Conservation (phyloP, 495 filamentous ascomycete species). For the Neurospora discreta region DNA sequence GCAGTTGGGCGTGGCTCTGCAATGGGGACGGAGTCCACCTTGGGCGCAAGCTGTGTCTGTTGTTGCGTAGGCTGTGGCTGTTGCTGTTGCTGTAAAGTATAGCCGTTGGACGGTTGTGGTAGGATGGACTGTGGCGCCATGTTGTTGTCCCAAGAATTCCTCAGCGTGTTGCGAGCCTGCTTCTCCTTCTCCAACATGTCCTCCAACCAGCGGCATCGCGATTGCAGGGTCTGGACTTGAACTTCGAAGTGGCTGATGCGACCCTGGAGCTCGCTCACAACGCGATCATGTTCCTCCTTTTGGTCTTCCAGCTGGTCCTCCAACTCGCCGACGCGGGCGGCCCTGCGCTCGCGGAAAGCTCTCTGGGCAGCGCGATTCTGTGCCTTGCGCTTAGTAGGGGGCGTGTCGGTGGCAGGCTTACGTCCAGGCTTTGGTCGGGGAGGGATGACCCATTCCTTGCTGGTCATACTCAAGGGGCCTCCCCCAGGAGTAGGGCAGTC, state of each 20-base stretch:
- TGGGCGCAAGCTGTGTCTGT: background rate
- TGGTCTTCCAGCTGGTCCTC: conserved; percentile 70
- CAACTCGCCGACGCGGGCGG: conserved; percentile 72
- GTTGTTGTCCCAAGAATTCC: conserved; percentile 10
- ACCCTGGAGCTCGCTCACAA: conserved; percentile 34
- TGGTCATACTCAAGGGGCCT: conserved; percentile 44
- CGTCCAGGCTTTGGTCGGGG: conserved; percentile 86
- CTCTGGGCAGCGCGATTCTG: conserved; percentile 91
- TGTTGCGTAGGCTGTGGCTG: background rate
- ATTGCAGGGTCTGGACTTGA: conserved; percentile 34
- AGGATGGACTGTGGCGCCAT: conserved; percentile 1
- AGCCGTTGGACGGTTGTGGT: background rate
- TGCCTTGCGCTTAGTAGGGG: conserved; percentile 82
- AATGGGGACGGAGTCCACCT: background rate
- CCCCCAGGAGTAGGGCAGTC: conserved; percentile 13
- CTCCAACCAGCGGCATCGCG: conserved; percentile 31
- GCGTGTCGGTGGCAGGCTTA: conserved; percentile 84
- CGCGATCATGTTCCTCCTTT: conserved; percentile 35
- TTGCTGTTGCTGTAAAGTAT: conserved; percentile 7
- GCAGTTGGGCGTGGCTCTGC: conserved; percentile 19
- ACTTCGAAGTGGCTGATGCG: conserved; percentile 33
- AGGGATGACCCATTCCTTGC: conserved; percentile 79
- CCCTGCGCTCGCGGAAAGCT: conserved; percentile 78
- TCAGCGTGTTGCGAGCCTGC: conserved; percentile 12
- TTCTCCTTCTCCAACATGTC: conserved; percentile 32